phyloP scores from a whole-genome alignment of 176 grass and related monocot species.

The Bromus sterilis region DNA sequence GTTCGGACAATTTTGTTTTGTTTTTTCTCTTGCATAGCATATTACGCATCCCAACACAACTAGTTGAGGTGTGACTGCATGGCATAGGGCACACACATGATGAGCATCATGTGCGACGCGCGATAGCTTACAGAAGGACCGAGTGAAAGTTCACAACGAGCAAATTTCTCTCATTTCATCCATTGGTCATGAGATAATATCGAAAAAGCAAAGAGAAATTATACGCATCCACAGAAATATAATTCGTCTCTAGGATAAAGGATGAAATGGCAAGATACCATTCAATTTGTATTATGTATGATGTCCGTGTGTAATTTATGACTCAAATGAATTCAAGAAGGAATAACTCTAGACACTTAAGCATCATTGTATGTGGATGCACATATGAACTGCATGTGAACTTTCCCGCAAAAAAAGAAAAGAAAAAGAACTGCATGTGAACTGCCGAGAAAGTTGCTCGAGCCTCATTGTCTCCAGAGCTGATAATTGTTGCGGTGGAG shows the following conservation, averaged over 20 bases:
- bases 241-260: neutral
- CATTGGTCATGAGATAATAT: too few species aligned
- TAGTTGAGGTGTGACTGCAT: too few species aligned
- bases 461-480: neutral
- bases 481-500: conserved; percentile 44
- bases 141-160: too few species aligned
- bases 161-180: too few species aligned
- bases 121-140: too few species aligned
- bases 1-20: too few species aligned
- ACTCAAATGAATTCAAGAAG: conserved; percentile 12
- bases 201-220: neutral
- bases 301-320: neutral
- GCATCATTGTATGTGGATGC: neutral
- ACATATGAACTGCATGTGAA: conserved; percentile 11
- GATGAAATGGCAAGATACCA: neutral
- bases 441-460: neutral
- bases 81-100: too few species aligned
- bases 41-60: too few species aligned
- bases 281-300: neutral
- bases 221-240: neutral
- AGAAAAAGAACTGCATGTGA: conserved; percentile 12
- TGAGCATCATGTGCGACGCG: too few species aligned
- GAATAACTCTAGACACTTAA: neutral
- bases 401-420: too few species aligned
- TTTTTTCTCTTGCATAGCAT: too few species aligned